Conservation (phyloP, 1,139 yeast genomes). For the Geotrichum cucujoidarum region DNA sequence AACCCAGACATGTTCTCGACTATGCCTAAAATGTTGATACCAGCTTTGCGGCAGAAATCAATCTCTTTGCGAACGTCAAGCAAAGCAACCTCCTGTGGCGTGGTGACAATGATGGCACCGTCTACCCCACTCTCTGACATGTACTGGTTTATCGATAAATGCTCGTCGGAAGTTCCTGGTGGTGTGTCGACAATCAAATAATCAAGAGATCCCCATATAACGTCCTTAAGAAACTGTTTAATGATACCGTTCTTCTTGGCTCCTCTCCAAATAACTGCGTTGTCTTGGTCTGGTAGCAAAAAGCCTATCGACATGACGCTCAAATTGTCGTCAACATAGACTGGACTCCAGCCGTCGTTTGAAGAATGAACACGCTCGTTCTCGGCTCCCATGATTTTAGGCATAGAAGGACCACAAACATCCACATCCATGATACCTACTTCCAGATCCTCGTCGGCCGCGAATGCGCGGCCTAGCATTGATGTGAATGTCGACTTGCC, state of each 20-base stretch:
- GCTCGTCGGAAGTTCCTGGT: slow-evolving; percentile 98
- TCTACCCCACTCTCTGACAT: slow-evolving; percentile 88
- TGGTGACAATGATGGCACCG: slow-evolving; percentile 92
- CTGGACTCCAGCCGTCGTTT: slow-evolving; percentile 94
- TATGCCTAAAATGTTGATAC: slow-evolving; percentile 75
- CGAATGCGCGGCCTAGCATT: slow-evolving; percentile 92
- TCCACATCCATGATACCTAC: slow-evolving; percentile 97
- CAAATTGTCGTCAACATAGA: slow-evolving; percentile 87
- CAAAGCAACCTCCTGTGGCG: slow-evolving; percentile 96
- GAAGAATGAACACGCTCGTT: slow-evolving; percentile 86
- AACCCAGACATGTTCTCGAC: slow-evolving; percentile 99
- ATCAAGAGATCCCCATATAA: slow-evolving; percentile 92
- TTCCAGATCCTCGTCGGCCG: slow-evolving; percentile 80
- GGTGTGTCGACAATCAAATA: slow-evolving; percentile 93
- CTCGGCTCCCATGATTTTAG: slow-evolving; percentile 88
- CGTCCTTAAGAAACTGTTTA: slow-evolving; percentile 90
- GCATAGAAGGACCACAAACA: slow-evolving; percentile 96
- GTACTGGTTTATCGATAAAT: slow-evolving; percentile 79
- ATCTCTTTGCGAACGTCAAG: slow-evolving; percentile 94
- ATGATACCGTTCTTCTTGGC: slow-evolving; percentile 89
- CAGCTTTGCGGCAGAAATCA: slow-evolving; percentile 89
- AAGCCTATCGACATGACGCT: slow-evolving; percentile 95
- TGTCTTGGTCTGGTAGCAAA: slow-evolving; percentile 89
- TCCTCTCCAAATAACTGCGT: slow-evolving; percentile 97
- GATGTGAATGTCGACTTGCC: slow-evolving; percentile 95